These are phyloP conservation scores for Salix dunnii DNA, from an alignment of 345 rosid species.

Conservation along the genomic window DNA sequence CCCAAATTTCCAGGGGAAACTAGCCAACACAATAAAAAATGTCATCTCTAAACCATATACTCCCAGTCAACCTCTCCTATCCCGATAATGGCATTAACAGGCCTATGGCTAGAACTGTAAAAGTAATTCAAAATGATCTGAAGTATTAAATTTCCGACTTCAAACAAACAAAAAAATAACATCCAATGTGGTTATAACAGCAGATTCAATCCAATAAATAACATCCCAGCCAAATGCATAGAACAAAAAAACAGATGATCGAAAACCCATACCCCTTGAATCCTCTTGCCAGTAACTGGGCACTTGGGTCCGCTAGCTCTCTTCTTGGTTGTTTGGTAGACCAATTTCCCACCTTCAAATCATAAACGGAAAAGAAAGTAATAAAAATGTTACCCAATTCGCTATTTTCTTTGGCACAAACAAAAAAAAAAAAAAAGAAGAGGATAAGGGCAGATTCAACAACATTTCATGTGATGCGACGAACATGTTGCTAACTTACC, in stretches of 20 bases:
- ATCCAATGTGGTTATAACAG: no score
- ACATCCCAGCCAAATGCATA: neutral
- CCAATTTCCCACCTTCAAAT: slow-evolving; percentile 70
- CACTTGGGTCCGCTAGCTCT: slow-evolving; percentile 84
- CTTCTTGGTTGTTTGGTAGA: slow-evolving; percentile 86
- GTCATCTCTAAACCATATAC: neutral
- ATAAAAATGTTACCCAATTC: neutral
- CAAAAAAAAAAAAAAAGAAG: neutral
- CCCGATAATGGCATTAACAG: neutral
- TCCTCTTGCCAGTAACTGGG: slow-evolving; percentile 87
- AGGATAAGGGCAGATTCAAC: neutral
- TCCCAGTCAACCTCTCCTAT: neutral
- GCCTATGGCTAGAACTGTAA: neutral
- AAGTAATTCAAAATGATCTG: neutral
- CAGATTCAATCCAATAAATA: neutral
- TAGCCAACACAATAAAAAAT: neutral
- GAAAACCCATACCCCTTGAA: slow-evolving; percentile 64
- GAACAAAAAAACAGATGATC: neutral
- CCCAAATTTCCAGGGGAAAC: neutral
- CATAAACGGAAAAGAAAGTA: neutral
- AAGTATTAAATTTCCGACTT: neutral
- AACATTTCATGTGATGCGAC: neutral
- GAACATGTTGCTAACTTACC: slow-evolving; percentile 30
- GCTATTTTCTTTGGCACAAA: neutral
- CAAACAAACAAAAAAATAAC: neutral